Base-by-base conservation (phyloP, 2,329 filamentous ascomycete genomes). In the Rhinocladiella mackenziei region DNA sequence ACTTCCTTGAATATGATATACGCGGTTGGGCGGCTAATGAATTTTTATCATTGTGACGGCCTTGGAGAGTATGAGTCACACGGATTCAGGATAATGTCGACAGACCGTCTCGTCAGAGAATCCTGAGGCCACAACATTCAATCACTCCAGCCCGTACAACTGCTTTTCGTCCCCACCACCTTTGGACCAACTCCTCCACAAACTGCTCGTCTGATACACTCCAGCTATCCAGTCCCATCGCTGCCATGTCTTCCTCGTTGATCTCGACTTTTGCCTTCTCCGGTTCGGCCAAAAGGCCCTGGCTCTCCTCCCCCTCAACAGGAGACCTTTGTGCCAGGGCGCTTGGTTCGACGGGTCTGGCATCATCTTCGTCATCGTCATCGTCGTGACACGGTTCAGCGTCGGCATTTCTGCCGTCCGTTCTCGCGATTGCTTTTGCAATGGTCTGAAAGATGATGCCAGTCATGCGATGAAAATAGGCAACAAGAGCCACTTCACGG, bases 161-260 rank as follows among this genome's bases (percentile, higher is more conserved):
- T 5, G 68, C 69, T 25, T 63, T 60, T 13, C 69, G 60, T 14
- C 63, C 63, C 68, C 68, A 74, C 66, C 70, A 74, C 1, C 70
- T 56, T 10, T 49, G 51, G n/a, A 71, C 62, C 22, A 73, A 55
- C 45, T 72, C 67, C 47, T 68, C 62, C 9, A 71, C 65, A 45
- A 73, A 73, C 14, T 64, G 49, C 19, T 67, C 63, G 49, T 73
- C 71, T 3, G 67, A 62, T 11, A 62, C 63, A 43, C 70, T 73
- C 71, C 71, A 73, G 11, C 67, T 61, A 50, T 74, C 71, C 11
- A 74, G 63, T 2, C 71, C 70, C 70, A 74, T 73, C 28, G 66
- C 60, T 11, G 59, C 58, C 61, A 74, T 69, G 50, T 73, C 70
- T 14, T 69, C 65, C 14, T 64, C 60, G 1, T 60, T 67, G 20